Percentiles rank a stretch among this genome's conserved stretches.
Conservation (phyloP, 305 asterid species). For the Fraxinus platypoda region DNA sequence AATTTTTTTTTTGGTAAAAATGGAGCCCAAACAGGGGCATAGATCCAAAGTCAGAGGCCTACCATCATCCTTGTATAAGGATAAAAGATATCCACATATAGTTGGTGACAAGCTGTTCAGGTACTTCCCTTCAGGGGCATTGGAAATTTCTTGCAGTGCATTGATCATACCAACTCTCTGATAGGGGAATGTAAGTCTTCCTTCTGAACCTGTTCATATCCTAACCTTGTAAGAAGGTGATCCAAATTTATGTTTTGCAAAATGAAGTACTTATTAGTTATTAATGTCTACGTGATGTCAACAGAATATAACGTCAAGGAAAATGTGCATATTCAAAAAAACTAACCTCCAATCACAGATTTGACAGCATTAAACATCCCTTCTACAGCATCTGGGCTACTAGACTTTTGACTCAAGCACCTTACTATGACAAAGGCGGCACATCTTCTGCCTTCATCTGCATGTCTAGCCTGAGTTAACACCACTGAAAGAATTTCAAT, state of each 20-base stretch:
- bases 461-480: conserved; percentile 84
- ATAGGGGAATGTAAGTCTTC: conserved; percentile 93
- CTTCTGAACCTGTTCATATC: conserved; percentile 84
- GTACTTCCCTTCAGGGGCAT: conserved; percentile 89
- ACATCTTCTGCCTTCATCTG: conserved; percentile 86
- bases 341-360: conserved; percentile 82
- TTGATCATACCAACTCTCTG: conserved; percentile 90
- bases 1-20: too few relatives aligned
- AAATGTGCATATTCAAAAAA: conserved; percentile 19
- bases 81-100: conserved; percentile 67
- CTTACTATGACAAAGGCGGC: conserved; percentile 69
- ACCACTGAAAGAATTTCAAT: conserved; percentile 75
- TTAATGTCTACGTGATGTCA: conserved; percentile 2
- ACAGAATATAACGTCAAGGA: conserved; percentile 1
- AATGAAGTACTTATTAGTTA: conserved; percentile 13
- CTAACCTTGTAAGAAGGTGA: conserved; percentile 30
- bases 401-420: conserved; percentile 88
- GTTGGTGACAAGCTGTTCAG: conserved; percentile 64
- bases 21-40: neutral
- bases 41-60: conserved; percentile 35
- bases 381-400: conserved; percentile 94
- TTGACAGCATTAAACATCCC: conserved; percentile 73
- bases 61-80: conserved; percentile 96
- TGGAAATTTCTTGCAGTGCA: conserved; percentile 74
- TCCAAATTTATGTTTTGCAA: conserved; percentile 19